Conservation (phyloP, 2,329 filamentous ascomycete species). For the Ophiostoma tasmaniense region DNA sequence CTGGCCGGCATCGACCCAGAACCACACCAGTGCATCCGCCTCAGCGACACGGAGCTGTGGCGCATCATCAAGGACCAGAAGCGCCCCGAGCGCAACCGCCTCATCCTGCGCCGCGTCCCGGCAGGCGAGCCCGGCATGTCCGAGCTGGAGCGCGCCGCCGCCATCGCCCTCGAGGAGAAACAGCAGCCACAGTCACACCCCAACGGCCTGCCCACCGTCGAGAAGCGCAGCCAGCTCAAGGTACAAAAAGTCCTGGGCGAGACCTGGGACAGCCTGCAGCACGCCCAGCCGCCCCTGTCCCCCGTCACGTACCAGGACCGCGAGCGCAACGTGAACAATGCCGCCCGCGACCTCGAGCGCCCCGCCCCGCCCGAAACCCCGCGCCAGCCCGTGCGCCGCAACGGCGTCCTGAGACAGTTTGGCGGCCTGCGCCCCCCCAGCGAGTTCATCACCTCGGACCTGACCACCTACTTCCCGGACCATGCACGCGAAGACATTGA, state of each 20-base stretch:
- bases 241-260: conserved; percentile 85
- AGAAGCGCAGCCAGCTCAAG: conserved; percentile 75
- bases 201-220: conserved; percentile 41
- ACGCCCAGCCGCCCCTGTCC: conserved; percentile 64
- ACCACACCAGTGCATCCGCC: conserved; percentile 67
- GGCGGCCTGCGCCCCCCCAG: conserved; percentile 89
- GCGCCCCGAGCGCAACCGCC: conserved; percentile 75
- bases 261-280: conserved; percentile 68
- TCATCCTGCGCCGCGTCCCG: conserved; percentile 89
- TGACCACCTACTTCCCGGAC: conserved; percentile 95
- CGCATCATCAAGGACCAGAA: conserved; percentile 81
- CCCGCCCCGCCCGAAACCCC: conserved; percentile 42
- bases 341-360: conserved; percentile 50
- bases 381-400: conserved; percentile 37
- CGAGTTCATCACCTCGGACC: conserved; percentile 91
- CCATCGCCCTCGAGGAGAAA: conserved; percentile 81
- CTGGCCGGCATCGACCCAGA: conserved; percentile 78
- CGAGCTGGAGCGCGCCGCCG: conserved; percentile 78
- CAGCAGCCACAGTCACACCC: conserved; percentile 35
- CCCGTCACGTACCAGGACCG: conserved; percentile 65
- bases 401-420: conserved; percentile 64
- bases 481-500: conserved; percentile 92
- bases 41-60: conserved; percentile 82
- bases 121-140: conserved; percentile 80
- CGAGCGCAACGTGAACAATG: conserved; percentile 56